phyloP scores from a whole-genome alignment of 768 basidiomycete species.

The Mycena capillaripes region DNA sequence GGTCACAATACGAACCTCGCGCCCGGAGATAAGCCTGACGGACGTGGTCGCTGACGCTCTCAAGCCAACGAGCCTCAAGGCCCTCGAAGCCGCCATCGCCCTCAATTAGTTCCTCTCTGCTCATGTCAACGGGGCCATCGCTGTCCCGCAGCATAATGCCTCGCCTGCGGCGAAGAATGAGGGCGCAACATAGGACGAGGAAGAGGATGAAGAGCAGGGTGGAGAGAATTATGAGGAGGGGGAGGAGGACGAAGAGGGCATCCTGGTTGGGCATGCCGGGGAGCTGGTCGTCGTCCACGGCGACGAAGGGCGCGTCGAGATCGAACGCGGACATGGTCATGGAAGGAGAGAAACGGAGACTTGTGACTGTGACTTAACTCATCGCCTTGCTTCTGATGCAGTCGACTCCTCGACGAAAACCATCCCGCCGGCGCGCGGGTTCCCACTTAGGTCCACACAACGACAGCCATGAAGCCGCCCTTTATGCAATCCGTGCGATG shows the following conservation, averaged over 20 bases:
- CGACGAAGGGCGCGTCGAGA: conserved; percentile 4
- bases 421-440: conserved; percentile 68
- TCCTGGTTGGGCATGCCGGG: conserved; percentile 57
- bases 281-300: conserved; percentile 37
- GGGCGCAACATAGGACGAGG: conserved; percentile 90
- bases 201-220: conserved; percentile 94
- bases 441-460: conserved; percentile 73
- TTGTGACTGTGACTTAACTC: neutral
- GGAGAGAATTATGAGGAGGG: conserved; percentile 93
- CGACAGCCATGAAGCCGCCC: conserved; percentile 79
- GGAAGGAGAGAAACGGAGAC: neutral
- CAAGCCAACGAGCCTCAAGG: conserved; percentile 94
- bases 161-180: conserved; percentile 84
- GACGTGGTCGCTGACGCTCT: conserved; percentile 76
- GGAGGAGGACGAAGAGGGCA: conserved; percentile 89
- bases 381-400: neutral
- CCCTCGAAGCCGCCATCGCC: conserved; percentile 95
- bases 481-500: conserved; percentile 81
- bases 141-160: conserved; percentile 86
- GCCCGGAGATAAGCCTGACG: conserved; percentile 84
- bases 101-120: conserved; percentile 89
- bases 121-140: conserved; percentile 95
- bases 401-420: conserved; percentile 49
- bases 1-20: conserved; percentile 73
- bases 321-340: neutral